Base-by-base conservation (phyloP, 2,329 filamentous ascomycete species). In the Dothideomycetes sp. region DNA sequence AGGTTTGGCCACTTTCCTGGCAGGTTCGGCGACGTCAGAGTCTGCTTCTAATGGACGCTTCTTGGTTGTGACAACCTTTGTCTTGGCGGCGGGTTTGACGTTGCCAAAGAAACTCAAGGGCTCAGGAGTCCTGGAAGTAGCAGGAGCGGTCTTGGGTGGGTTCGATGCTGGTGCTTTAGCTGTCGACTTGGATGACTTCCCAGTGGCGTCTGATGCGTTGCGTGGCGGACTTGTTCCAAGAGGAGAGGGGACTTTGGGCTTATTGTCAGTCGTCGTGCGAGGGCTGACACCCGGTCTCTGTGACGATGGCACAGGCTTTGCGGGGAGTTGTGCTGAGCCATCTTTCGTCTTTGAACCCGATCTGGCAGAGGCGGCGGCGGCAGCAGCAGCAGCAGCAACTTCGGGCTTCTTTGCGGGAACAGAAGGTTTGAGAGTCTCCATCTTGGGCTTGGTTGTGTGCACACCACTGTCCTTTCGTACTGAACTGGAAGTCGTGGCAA, bases 241-340 rank as follows among this genome's bases (percentile, higher is more conserved):
- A 10, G 74, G 75, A 12, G 76, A 79, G 2, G 74, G 74, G 39
- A 78, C 78, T 52, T 70, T 72, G 2, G 76, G 73, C 29, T 73
- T 75, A 45, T 64, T 76, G 60, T 63, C 36, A 53, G 55, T 54
- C 51, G 39, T 19, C 23, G 27, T 33, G 33, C 36, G 25, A n/a
- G 32, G 22, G 19, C 32, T 38, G 15, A 20, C 33, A 27, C 27
- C 24, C 29, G 42, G 33, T 46, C 53, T 47, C 32, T 38, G 27
- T 12, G 18, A 24, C 15, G 53, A 48, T 23, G 45, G 44, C 18
- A 49, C 45, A 53, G 54, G 11, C 52, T 58, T 45, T 17, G 43
- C 41, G 4, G 37, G 20, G 19, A 51, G 57, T 25, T 53, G 52
- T 3, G 45, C 44, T 9, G 47, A 18, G 11, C 35, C 39, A 20